Base-by-base conservation (phyloP, 768 basidiomycete genomes). In the Tylopilus intermedius region DNA sequence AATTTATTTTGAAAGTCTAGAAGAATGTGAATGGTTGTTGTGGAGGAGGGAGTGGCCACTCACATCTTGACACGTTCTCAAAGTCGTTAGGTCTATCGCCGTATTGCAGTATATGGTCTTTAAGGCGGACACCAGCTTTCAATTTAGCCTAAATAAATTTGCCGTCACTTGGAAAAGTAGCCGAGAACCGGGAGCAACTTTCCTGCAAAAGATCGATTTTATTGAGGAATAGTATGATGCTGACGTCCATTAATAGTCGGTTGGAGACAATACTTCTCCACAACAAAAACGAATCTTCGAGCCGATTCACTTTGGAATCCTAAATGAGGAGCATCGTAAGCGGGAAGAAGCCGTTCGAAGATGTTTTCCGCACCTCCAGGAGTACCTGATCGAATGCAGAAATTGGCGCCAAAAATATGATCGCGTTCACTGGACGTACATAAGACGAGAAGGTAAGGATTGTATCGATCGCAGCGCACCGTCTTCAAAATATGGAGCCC, bases 401-500 rank as follows among this genome's bases (percentile, higher is more conserved):
- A 44, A 93, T 90, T 30, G 90, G 90, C 35, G 87, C 90, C 52
- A 93, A 79, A 71, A 91, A 93, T 55, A 93, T 91, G 64, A 93
- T 88, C 41, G 88, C 88, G 65, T 89, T 86, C 35, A 90, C 90
- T 91, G 66, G 42, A 55, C 11, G 45, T 22, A 37, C 27, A 53
- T 51, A 51, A 44, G 44, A 50, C 26, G 15, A 49, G 33, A 45
- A 18, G 2, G 37, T 29, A 56, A 50, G 26, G 51, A 37, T 41
- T 13, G 47, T 21, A 10, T 45, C 35, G 42, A 27, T 42, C 38
- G 33, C 30, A 7, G 29, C 61, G 57, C 58, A 89, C 88, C 86
- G 66, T 90, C 84, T 60, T 90, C 86, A 57, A 93, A 92, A 69
- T 90, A 93, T 5, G 90, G 89, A 11, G 87, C 87, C 90, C 90